Conservation (phyloP, 2,329 filamentous ascomycete genomes). For the Alternaria atra region DNA sequence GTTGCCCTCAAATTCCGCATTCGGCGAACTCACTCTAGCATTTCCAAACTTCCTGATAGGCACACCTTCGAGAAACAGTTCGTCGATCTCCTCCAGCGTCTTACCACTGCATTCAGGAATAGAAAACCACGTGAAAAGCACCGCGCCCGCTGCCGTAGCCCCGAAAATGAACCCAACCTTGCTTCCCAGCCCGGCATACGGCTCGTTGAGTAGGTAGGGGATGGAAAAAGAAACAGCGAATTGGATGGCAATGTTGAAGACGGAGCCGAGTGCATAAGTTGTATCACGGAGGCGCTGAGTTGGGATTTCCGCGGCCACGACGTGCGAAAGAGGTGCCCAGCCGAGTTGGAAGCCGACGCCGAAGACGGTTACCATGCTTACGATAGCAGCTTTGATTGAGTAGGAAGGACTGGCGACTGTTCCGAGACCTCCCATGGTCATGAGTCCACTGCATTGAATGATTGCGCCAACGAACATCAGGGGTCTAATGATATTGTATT, state of each 20-base stretch:
- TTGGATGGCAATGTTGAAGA: background rate
- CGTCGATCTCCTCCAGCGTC: background rate
- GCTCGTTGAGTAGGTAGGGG: background rate
- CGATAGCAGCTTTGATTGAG: background rate
- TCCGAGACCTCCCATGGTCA: background rate
- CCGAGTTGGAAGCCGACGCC: background rate
- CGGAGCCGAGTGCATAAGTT: conserved; percentile 1
- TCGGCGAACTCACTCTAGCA: background rate
- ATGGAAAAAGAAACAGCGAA: conserved; percentile 4
- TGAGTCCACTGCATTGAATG: background rate
- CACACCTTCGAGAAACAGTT: background rate
- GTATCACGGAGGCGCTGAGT: background rate
- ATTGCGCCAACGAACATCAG: background rate
- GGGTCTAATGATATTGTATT: background rate
- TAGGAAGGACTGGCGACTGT: background rate
- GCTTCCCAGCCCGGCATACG: background rate
- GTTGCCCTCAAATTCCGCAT: background rate
- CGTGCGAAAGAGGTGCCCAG: background rate
- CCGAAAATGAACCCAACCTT: conserved; percentile 1
- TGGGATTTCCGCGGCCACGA: background rate
- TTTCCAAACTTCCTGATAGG: background rate
- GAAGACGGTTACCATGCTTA: background rate
- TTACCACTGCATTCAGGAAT: background rate
- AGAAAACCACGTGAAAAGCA: background rate
- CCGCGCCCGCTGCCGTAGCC: background rate